phyloP scores from a whole-genome alignment of 768 basidiomycete genomes.

The Exidia glandulosa region DNA sequence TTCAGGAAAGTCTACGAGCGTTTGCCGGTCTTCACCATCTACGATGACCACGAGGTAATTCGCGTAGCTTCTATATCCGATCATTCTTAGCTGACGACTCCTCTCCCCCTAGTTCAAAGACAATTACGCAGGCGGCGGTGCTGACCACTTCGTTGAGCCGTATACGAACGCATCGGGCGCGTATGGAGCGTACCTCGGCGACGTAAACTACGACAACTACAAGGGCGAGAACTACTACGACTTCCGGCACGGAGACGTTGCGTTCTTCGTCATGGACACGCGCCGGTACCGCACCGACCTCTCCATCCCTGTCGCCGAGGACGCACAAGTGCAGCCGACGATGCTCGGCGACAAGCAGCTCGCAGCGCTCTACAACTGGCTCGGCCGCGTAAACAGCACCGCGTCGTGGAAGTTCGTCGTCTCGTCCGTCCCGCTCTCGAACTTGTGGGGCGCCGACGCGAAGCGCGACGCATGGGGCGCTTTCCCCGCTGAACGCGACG shows the following conservation, averaged over 20 bases:
- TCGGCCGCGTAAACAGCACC: conserved; percentile 54
- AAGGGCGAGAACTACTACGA: conserved; percentile 43
- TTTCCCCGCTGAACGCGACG: conserved; percentile 46
- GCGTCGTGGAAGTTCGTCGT: conserved; percentile 70
- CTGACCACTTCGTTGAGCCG: conserved; percentile 39
- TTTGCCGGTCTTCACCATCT: conserved; percentile 56
- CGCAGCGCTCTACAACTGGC: conserved; percentile 50
- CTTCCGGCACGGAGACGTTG: conserved; percentile 52
- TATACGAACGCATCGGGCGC: conserved; percentile 51
- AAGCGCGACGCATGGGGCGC: conserved; percentile 61
- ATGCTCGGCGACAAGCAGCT: conserved; percentile 66
- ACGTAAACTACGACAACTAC: conserved; percentile 45
- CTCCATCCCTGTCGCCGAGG: no score
- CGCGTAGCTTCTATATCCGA: background rate
- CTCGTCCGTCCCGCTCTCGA: conserved; percentile 63
- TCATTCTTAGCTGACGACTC: background rate
- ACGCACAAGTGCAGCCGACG: conserved; percentile 30
- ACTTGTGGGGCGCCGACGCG: conserved; percentile 56
- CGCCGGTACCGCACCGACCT: conserved; percentile 43
- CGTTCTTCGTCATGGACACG: conserved; percentile 74
- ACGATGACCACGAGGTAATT: conserved; percentile 61
- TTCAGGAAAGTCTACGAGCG: conserved; percentile 58
- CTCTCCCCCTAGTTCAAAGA: conserved; percentile 39
- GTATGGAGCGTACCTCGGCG: conserved; percentile 50
- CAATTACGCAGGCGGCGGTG: conserved; percentile 45